These are phyloP conservation scores for Lactuca saligna DNA, from an alignment of 129 eudicot genomes.

Conservation along the genomic window DNA sequence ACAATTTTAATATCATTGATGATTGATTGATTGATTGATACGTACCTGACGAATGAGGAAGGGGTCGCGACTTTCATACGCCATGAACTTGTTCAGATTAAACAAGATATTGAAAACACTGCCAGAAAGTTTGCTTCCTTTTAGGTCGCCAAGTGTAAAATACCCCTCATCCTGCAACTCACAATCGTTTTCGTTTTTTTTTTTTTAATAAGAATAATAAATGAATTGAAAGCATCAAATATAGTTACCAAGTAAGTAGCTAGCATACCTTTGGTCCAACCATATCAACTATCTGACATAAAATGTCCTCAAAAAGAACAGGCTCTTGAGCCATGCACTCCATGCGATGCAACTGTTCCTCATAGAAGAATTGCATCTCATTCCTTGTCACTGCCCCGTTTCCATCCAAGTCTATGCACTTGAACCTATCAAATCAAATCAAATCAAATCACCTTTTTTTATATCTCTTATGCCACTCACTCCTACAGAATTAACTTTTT, in stretches of 20 bases:
- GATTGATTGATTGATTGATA: neutral
- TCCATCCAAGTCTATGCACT: conserved; percentile 66
- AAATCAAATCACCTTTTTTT: neutral
- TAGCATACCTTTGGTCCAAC: conserved; percentile 46
- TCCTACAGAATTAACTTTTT: no score
- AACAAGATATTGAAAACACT: conserved; percentile 60
- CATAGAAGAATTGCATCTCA: conserved; percentile 59
- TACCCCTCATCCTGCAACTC: conserved; percentile 45
- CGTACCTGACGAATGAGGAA: conserved; percentile 68
- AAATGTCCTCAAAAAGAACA: conserved; percentile 58
- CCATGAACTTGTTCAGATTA: conserved; percentile 67
- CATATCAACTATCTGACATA: conserved; percentile 66
- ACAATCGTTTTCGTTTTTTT: no score
- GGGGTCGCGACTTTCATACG: conserved; percentile 72
- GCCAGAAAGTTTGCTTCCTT: conserved; percentile 67
- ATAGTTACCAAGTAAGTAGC: neutral
- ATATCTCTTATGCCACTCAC: neutral
- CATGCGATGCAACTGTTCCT: conserved; percentile 66
- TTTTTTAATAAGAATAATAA: no score
- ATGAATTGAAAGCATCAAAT: neutral
- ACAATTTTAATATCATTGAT: neutral
- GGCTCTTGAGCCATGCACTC: conserved; percentile 72
- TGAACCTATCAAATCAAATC: conserved; percentile 37
- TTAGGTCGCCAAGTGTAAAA: conserved; percentile 51
- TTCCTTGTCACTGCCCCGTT: conserved; percentile 55